Evolutionary conservation across 2,329 filamentous ascomycete species (phyloP).

Genomic region (Botryotinia calthae): DNA sequence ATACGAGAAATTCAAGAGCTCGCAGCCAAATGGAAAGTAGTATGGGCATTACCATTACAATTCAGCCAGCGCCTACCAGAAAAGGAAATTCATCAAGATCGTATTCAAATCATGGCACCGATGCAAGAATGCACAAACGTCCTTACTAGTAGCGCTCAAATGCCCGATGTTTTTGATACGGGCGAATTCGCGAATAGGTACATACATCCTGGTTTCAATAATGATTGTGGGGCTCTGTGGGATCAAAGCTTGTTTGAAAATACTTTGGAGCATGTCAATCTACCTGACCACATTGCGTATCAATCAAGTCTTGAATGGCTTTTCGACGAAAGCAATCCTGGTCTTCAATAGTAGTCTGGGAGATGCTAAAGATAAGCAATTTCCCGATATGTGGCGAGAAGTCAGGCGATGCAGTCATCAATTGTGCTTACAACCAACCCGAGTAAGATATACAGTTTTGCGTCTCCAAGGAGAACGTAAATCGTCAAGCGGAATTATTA

Average conservation of each 20-base stretch:
- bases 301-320: conserved; percentile 13
- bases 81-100: not conserved
- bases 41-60: not conserved
- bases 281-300: not conserved
- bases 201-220: not conserved
- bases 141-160: not conserved
- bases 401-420: not conserved
- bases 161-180: not conserved
- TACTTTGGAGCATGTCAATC: conserved; percentile 6
- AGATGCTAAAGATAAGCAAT: too few species aligned
- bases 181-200: not conserved
- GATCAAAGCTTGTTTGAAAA: conserved; percentile 6
- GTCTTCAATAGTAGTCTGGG: not conserved
- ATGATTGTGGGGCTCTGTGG: not conserved
- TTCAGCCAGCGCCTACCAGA: not conserved
- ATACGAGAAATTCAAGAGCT: conserved; percentile 8
- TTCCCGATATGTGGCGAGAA: not conserved
- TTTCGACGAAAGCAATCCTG: not conserved
- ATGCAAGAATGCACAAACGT: too few species aligned
- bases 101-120: not conserved
- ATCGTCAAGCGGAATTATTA: not conserved
- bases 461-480: not conserved
- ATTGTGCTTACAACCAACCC: not conserved
- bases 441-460: not conserved
- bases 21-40: not conserved